phyloP scores from a whole-genome alignment of 139 green algal genomes.

The Penium margaritaceum region DNA sequence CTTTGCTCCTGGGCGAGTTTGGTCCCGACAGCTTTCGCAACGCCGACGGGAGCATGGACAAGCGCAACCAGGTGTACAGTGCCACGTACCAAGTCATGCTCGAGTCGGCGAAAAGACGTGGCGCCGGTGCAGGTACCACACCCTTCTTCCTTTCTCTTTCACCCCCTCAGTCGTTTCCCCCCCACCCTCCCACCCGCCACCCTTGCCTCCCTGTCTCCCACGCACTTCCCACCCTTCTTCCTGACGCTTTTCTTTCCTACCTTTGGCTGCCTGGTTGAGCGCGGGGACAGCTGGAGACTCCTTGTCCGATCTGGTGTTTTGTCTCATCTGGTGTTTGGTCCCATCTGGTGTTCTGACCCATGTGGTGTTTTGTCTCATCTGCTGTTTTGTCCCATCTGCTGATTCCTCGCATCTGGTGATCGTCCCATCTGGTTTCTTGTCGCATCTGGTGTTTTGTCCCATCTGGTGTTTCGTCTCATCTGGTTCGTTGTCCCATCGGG shows the following conservation, averaged over 20 bases:
- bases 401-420: too few relatives aligned
- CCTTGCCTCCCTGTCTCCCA: background rate
- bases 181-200: background rate
- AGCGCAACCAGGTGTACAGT: slow-evolving; percentile 5
- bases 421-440: too few relatives aligned
- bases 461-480: too few relatives aligned
- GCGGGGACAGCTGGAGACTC: background rate
- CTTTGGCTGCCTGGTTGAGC: background rate
- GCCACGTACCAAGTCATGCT: background rate
- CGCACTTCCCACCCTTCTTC: too few relatives aligned
- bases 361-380: too few relatives aligned
- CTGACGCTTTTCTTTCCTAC: too few relatives aligned
- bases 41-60: background rate
- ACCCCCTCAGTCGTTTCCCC: background rate
- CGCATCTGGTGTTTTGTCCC: too few relatives aligned
- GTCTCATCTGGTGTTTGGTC: too few relatives aligned
- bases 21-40: background rate
- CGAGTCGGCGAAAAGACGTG: background rate
- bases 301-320: background rate
- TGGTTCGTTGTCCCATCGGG: too few relatives aligned
- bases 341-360: too few relatives aligned
- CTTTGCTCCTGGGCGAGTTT: background rate
- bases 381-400: too few relatives aligned
- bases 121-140: background rate
- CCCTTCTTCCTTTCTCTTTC: too few relatives aligned